Evolutionary conservation across 805 yeast genomes (phyloP).

Genomic region (Millerozyma acaciae): DNA sequence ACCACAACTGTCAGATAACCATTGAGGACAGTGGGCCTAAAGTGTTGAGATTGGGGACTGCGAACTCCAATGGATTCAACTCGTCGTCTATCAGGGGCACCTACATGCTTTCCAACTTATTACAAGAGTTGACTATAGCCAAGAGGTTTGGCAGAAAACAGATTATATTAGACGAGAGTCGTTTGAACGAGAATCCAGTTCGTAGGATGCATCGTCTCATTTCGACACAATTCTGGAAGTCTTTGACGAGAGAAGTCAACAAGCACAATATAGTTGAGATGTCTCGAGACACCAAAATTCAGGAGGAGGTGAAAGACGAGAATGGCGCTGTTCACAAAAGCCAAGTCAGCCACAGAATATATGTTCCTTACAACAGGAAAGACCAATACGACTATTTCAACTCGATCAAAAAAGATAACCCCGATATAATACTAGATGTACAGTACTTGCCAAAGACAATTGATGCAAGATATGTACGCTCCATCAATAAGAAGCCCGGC

Average conservation of each 20-base stretch:
- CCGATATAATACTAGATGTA: conserved; percentile 62
- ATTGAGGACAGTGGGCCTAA: conserved; percentile 32
- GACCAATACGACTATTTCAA: conserved; percentile 72
- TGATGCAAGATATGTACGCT: conserved; percentile 72
- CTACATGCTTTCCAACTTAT: conserved; percentile 78
- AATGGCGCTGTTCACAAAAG: conserved; percentile 30
- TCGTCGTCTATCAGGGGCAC: conserved; percentile 79
- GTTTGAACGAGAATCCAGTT: conserved; percentile 86
- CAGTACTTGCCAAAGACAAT: conserved; percentile 71
- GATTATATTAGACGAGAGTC: conserved; percentile 75
- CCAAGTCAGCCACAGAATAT: conserved; percentile 67
- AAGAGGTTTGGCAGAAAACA: conserved; percentile 73
- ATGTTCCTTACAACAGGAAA: conserved; percentile 63
- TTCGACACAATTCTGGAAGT: conserved; percentile 73
- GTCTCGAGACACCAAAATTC: conserved; percentile 75
- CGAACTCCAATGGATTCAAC: conserved; percentile 76
- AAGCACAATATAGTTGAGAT: conserved; percentile 58
- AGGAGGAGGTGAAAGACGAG: conserved; percentile 40
- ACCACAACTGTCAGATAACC: conserved; percentile 66
- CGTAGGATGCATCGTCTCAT: conserved; percentile 70
- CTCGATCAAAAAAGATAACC: conserved; percentile 49
- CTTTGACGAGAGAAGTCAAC: conserved; percentile 68
- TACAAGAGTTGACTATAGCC: conserved; percentile 88
- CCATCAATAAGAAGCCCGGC: conserved; percentile 82
- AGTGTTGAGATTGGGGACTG: conserved; percentile 47